Conservation (phyloP, 495 filamentous ascomycete genomes). For the Rostrohypoxylon terebratum region DNA sequence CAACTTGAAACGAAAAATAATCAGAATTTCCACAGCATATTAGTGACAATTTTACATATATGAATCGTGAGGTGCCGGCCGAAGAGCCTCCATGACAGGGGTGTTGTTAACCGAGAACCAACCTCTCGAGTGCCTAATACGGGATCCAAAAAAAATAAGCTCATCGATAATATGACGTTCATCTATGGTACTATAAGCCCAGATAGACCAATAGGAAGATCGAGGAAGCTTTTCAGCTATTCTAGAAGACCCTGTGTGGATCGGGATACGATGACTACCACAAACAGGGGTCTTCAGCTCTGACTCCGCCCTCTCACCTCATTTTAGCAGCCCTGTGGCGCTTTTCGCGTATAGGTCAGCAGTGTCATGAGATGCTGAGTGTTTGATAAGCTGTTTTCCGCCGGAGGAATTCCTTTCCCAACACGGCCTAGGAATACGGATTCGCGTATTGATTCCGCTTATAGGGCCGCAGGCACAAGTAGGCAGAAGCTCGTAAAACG, state of each 20-base stretch:
- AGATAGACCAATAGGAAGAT: neutral
- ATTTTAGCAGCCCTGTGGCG: conserved; percentile 25
- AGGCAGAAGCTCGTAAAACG: neutral
- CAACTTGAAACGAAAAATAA: neutral
- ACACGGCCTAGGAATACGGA: conserved; percentile 21
- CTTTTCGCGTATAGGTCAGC: conserved; percentile 20
- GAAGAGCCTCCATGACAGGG: neutral
- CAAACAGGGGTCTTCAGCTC: conserved; percentile 3
- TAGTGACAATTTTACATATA: neutral
- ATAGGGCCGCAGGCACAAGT: neutral
- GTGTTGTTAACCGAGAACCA: neutral
- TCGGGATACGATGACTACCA: neutral
- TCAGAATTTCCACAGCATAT: neutral
- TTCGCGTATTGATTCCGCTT: conserved; percentile 21
- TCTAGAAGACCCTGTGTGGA: neutral
- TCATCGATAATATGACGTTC: neutral
- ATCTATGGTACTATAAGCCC: neutral
- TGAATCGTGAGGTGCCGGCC: neutral
- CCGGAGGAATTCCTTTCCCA: neutral
- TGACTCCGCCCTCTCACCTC: conserved; percentile 6
- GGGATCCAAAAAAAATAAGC: neutral
- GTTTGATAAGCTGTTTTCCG: conserved; percentile 7
- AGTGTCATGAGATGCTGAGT: conserved; percentile 23
- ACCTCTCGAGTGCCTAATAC: neutral
- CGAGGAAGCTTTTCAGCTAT: conserved; percentile 5